These are phyloP conservation scores for Stylosanthes scabra DNA, from an alignment of 331 rosid species.

Conservation along the genomic window DNA sequence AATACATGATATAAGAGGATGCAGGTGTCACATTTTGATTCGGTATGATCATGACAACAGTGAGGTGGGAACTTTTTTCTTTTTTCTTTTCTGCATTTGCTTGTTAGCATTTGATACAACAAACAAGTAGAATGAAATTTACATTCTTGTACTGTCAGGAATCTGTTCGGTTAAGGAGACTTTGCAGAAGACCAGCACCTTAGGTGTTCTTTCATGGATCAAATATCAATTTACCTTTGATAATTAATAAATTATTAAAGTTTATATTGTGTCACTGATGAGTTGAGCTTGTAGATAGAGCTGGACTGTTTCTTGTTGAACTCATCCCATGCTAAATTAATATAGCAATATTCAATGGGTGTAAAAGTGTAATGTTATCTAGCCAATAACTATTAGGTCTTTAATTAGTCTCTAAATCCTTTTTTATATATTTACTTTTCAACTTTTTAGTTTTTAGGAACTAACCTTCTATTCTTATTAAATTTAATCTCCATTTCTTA, in stretches of 20 bases:
- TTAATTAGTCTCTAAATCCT: too few species aligned
- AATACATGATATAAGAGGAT: slow-evolving; percentile 96
- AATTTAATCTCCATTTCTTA: too few species aligned
- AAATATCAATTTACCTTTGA: neutral
- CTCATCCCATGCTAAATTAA: too few species aligned
- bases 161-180: slow-evolving; percentile 80
- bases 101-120: neutral
- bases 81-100: slow-evolving; percentile 15
- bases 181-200: slow-evolving; percentile 63
- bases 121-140: neutral
- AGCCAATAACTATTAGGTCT: too few species aligned
- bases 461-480: too few species aligned
- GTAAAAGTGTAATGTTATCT: too few species aligned
- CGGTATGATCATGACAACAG: slow-evolving; percentile 78
- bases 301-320: slow-evolving; percentile 14
- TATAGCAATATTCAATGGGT: neutral
- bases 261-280: too few species aligned
- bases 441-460: neutral
- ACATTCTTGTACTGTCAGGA: slow-evolving; percentile 53
- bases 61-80: slow-evolving; percentile 57
- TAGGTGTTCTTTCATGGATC: slow-evolving; percentile 8
- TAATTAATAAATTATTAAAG: too few species aligned
- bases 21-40: slow-evolving; percentile 82
- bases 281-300: neutral
- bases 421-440: too few species aligned